These are phyloP conservation scores for Hymenoscyphus fructigenus DNA, from an alignment of 2,329 filamentous ascomycete genomes.

Conservation along the genomic window DNA sequence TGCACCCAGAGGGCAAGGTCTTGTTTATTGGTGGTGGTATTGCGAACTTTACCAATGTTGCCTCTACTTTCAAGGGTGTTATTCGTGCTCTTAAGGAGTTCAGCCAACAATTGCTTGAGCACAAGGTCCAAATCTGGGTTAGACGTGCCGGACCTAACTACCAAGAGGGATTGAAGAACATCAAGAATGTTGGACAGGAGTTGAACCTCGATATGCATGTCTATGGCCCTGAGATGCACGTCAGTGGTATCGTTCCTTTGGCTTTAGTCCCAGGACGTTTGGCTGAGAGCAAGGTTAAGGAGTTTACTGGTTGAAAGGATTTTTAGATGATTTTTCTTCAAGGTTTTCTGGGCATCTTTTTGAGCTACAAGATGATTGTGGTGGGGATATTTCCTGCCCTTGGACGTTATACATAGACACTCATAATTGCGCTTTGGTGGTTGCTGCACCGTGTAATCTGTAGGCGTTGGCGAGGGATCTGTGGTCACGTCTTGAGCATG, in stretches of 20 bases:
- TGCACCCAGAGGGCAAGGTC: slow-evolving; percentile 88
- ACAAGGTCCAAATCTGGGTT: slow-evolving; percentile 99
- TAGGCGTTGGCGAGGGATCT: slow-evolving; percentile 16
- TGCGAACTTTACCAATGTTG: slow-evolving; percentile 99
- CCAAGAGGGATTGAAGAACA: slow-evolving; percentile 99
- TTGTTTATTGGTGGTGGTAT: slow-evolving; percentile 99
- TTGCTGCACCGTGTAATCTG: slow-evolving; percentile 7
- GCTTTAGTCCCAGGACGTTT: slow-evolving; percentile 70
- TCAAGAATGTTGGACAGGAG: slow-evolving; percentile 94
- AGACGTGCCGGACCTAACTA: slow-evolving; percentile 90
- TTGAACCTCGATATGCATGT: slow-evolving; percentile 94
- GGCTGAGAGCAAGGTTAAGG: slow-evolving; percentile 59
- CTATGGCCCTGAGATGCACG: slow-evolving; percentile 78
- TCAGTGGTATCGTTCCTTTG: slow-evolving; percentile 93
- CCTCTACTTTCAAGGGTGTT: slow-evolving; percentile 99
- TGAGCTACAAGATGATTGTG: slow-evolving; percentile 7
- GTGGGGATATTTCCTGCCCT: background rate
- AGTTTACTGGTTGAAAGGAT: slow-evolving; percentile 47
- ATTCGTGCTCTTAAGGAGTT: slow-evolving; percentile 94
- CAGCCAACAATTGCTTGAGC: slow-evolving; percentile 80
- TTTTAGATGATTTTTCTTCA: slow-evolving; percentile 7
- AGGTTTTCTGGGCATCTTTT: slow-evolving; percentile 10
- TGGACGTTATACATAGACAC: slow-evolving; percentile 10
- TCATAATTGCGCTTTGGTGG: slow-evolving; percentile 11
- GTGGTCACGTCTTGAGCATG: slow-evolving; percentile 12